Conservation (phyloP, 1,284 basidiomycete species). For the Taiwanofungus camphoratus region DNA sequence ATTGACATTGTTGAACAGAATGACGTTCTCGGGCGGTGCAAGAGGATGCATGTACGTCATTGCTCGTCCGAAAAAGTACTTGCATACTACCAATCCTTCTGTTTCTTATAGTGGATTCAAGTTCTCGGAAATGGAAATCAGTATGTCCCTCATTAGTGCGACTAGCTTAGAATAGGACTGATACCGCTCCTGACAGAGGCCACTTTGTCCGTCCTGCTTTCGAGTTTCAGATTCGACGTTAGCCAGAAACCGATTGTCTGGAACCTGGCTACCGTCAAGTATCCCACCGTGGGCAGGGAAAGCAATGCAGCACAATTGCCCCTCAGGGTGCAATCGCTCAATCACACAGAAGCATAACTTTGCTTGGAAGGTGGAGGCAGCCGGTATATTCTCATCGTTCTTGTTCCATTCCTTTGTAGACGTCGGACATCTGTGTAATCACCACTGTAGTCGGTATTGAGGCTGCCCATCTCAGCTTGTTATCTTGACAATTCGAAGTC, state of each 20-base stretch:
- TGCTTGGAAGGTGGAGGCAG: too few relatives aligned
- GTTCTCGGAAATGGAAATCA: conserved; percentile 17
- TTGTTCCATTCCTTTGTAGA: too few relatives aligned
- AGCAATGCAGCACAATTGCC: conserved; percentile 11
- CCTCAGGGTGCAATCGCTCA: conserved; percentile 6
- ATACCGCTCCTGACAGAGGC: conserved; percentile 7
- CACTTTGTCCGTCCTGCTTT: conserved; percentile 10
- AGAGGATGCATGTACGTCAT: conserved; percentile 13
- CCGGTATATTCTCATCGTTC: too few relatives aligned
- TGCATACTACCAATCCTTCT: background rate
- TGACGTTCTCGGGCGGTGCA: conserved; percentile 11
- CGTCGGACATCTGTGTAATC: too few relatives aligned
- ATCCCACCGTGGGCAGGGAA: conserved; percentile 17
- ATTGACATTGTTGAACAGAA: background rate
- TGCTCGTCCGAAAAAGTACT: background rate
- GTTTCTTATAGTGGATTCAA: conserved; percentile 10
- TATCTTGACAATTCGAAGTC: too few relatives aligned
- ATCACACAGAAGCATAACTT: too few relatives aligned
- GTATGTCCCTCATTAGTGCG: conserved; percentile 5
- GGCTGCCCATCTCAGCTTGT: too few relatives aligned
- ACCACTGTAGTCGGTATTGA: too few relatives aligned
- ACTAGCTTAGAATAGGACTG: background rate
- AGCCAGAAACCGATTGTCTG: conserved; percentile 17
- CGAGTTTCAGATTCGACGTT: conserved; percentile 14
- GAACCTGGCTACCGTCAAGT: conserved; percentile 17